Base-by-base conservation (phyloP, 768 basidiomycete genomes). In the Trametes punicea region DNA sequence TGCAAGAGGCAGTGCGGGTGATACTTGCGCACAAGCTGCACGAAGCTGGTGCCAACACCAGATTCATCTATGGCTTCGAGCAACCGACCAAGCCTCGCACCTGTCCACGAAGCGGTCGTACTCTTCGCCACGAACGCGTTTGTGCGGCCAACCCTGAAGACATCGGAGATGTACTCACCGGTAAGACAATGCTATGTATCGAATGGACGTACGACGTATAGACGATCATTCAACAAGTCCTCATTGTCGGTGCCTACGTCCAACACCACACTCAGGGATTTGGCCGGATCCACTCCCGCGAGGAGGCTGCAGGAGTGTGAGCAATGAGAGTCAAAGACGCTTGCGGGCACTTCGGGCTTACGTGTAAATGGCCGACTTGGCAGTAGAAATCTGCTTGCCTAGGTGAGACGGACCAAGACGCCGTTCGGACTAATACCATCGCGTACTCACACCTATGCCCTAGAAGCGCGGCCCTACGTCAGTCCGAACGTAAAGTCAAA, bases 211-310 rank as follows among this genome's bases (percentile, higher is more conserved):
- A 85, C 86, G 13, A 88, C 81, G 59, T 88, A 87, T 8, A 88
- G 75, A 6, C 71, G 73, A 56, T 90, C 88, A 29, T 81, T 73
- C 27, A 88, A 67, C 0, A 90, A 76, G 1, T 75, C 64, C 51
- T 84, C 69, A 64, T 90, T 91, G 64, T 90, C 75, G 0, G 90
- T 93, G 0, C 90, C 90, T 16, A 91, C 88, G 63, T 93, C 90
- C 20, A 89, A 73, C 10, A 78, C 78, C n/a, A 89, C 82, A 47
- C 75, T 72, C 15, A 90, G 69, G 0, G 82, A 72, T 44, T 76
- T 78, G 0, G 77, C 70, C 0, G 87, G 87, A 64, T 87, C 75
- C 27, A 88, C 75, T 2, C 87, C 85, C 26, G 80, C 87, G 25
- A 88, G 77, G 20, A 88, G 72, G 0, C 84, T 87, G 36, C 42